Conservation (phyloP, 1,284 basidiomycete genomes). For the Puccinia coronata region DNA sequence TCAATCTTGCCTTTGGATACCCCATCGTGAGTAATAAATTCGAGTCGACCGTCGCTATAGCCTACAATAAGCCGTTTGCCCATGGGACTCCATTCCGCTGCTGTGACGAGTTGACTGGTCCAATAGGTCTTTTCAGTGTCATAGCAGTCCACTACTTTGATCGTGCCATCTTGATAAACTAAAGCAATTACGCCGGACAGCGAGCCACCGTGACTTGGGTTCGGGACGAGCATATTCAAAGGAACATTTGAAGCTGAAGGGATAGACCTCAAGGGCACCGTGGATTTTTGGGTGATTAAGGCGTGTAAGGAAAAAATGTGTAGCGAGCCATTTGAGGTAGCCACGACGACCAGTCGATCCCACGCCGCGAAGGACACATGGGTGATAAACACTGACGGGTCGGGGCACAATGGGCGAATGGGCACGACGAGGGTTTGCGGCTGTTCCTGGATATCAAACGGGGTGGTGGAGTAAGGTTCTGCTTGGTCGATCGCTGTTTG, state of each 20-base stretch:
- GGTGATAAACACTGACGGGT: constrained; percentile 25
- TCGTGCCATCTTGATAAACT: constrained; percentile 25
- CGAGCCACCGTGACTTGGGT: constrained; percentile 36
- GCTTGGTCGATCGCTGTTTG: constrained; percentile 16
- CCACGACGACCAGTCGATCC: constrained; percentile 38
- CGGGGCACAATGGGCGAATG: constrained; percentile 2
- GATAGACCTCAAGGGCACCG: neutral
- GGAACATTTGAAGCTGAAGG: constrained; percentile 11
- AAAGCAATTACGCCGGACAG: constrained; percentile 14
- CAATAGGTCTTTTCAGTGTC: constrained; percentile 28
- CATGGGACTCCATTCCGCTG: constrained; percentile 50
- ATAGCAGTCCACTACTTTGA: constrained; percentile 41
- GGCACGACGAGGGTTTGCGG: constrained; percentile 5
- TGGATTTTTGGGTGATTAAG: constrained; percentile 5
- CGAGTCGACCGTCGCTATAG: constrained; percentile 37
- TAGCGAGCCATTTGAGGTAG: constrained; percentile 45
- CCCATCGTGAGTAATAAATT: constrained; percentile 45
- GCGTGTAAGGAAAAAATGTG: constrained; percentile 36
- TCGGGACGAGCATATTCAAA: constrained; percentile 27
- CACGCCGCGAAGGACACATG: constrained; percentile 48
- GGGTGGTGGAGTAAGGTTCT: neutral
- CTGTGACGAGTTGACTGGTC: constrained; percentile 26
- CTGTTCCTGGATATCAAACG: neutral
- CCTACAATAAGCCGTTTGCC: constrained; percentile 45
- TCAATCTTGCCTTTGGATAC: constrained; percentile 42